Conservation (phyloP, 2,329 filamentous ascomycete species). For the Cyanodermella asteris region DNA sequence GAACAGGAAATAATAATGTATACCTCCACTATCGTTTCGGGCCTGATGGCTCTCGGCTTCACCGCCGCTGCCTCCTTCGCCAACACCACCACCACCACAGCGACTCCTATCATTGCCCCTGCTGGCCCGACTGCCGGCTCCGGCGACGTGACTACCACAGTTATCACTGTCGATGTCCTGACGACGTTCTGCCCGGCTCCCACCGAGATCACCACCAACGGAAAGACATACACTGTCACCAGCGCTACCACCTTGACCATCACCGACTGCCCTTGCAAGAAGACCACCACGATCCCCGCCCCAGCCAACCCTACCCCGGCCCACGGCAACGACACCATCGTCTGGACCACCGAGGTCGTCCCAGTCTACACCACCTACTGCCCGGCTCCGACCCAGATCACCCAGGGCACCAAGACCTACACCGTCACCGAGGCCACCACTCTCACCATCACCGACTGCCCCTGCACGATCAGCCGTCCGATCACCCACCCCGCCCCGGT, state of each 20-base stretch:
- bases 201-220: constrained; percentile 41
- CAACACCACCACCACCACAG: too few species aligned
- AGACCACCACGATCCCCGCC: constrained; percentile 4
- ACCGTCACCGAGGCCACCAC: constrained; percentile 46
- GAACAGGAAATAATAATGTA: too few species aligned
- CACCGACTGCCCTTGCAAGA: constrained; percentile 36
- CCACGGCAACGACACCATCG: constrained; percentile 21
- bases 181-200: constrained; percentile 52
- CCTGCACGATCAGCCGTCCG: constrained; percentile 39
- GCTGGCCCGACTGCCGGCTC: constrained; percentile 20
- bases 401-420: constrained; percentile 44
- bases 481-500: constrained; percentile 29
- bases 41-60: too few species aligned
- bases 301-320: constrained; percentile 16
- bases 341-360: constrained; percentile 44
- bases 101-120: too few species aligned
- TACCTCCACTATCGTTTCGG: too few species aligned
- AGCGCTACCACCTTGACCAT: constrained; percentile 47
- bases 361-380: constrained; percentile 50
- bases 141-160: constrained; percentile 34
- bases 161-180: constrained; percentile 42
- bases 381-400: constrained; percentile 42
- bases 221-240: constrained; percentile 47
- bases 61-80: too few species aligned
- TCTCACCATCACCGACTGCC: constrained; percentile 50